Evolutionary conservation across 495 filamentous ascomycete species (phyloP).

Genomic region (Schizothecium vesticola): DNA sequence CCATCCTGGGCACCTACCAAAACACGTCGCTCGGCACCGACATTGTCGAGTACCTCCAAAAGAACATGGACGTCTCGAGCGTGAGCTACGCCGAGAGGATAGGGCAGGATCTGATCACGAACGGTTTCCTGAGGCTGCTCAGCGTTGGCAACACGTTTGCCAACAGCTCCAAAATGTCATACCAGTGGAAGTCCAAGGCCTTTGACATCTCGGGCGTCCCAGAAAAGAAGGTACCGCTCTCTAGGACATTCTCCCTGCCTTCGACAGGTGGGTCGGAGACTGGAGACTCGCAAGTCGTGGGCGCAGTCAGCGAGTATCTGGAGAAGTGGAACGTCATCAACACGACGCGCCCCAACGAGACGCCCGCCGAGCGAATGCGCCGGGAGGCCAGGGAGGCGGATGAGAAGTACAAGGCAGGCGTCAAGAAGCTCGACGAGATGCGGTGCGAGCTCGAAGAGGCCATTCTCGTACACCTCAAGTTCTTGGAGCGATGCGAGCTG

Average conservation of each 20-base stretch:
- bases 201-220: slow-evolving; percentile 84
- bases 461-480: slow-evolving; percentile 84
- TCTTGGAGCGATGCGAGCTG: slow-evolving; percentile 96
- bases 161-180: slow-evolving; percentile 94
- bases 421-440: slow-evolving; percentile 80
- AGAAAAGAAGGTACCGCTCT: slow-evolving; percentile 71
- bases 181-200: slow-evolving; percentile 91
- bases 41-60: slow-evolving; percentile 91
- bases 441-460: slow-evolving; percentile 92
- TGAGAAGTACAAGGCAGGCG: slow-evolving; percentile 81
- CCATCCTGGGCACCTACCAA: slow-evolving; percentile 90
- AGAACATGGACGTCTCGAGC: slow-evolving; percentile 73
- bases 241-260: slow-evolving; percentile 64
- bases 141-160: slow-evolving; percentile 94
- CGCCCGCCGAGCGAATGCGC: slow-evolving; percentile 75
- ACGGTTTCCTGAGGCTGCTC: slow-evolving; percentile 84
- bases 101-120: slow-evolving; percentile 82
- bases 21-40: slow-evolving; percentile 87
- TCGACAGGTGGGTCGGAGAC: slow-evolving; percentile 48
- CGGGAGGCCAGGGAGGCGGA: slow-evolving; percentile 88
- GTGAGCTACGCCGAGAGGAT: slow-evolving; percentile 87
- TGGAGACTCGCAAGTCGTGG: slow-evolving; percentile 65
- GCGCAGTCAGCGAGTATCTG: slow-evolving; percentile 80
- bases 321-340: slow-evolving; percentile 89
- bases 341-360: slow-evolving; percentile 79